Evolutionary conservation across 2,329 filamentous ascomycete genomes (phyloP), one percentile per base, ranked within the genome.

Genomic region (Alternaria gansuensis): DNA sequence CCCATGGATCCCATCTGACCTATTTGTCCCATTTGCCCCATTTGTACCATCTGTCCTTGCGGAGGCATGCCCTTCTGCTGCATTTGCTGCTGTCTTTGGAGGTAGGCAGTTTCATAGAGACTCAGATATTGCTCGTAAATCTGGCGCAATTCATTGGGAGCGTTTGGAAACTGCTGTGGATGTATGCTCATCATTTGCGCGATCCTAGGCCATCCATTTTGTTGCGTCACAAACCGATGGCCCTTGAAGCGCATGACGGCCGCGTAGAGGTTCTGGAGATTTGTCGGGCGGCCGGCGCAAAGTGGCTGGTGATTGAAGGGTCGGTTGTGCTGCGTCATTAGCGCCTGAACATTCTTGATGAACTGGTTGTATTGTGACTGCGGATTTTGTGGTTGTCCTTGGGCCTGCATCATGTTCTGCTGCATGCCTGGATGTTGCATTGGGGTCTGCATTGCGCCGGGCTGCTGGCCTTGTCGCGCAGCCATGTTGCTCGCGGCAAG

Each of bases 71-170:
- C 76, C 40, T 80, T 77, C 76, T 55, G 51, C 41, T 59, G 56
- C 55, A 82, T 78, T 67, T 77, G 77, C 52, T 78, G 73, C 61
- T 87, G 86, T 66, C 85, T 84, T 33, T 82, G 80, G 34, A 84
- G 72, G 81, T 85, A 90, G 2, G 84, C 85, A 59, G 88, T 86
- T 74, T 97, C 93, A 64, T 96, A 97, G 31, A 88, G 85, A 26
- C 85, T 80, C 5, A 97, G 79, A 65, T 93, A 93, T 34, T 86
- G 84, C 68, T 93, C 89, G 76, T 95, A 96, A 6, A 91, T 84
- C 28, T 84, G 83, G 67, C 88, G 82, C 59, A 97, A 76, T 66
- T 95, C 88, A 57, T 86, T 84, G 2, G 87, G 83, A 0, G 91
- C 92, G 9, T 82, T 85, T 1, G 88, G 89, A 54, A 78, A 81